phyloP scores from a whole-genome alignment of 371 early-diverging fungal species.

The Choanephora cucurbitarum region DNA sequence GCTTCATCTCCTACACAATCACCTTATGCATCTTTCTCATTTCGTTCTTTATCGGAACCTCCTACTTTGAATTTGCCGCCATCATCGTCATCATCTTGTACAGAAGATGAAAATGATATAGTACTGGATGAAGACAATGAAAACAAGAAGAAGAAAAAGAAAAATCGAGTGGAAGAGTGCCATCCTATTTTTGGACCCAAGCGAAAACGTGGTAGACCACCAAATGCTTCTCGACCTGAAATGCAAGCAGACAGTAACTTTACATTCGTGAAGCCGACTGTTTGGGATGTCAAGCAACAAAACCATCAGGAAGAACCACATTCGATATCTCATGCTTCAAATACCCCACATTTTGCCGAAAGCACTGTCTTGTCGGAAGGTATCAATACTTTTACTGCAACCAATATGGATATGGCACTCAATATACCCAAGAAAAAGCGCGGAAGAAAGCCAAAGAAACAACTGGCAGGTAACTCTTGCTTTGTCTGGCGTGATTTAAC shows the following conservation, averaged over 20 bases:
- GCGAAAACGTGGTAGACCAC: slow-evolving; percentile 49
- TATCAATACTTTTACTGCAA: slow-evolving; percentile 44
- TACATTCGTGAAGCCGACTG: slow-evolving; percentile 36
- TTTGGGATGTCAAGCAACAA: slow-evolving; percentile 34
- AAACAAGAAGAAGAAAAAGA: no score
- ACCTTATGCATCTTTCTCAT: slow-evolving; percentile 14
- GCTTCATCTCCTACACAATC: slow-evolving; percentile 16
- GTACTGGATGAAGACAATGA: slow-evolving; percentile 1
- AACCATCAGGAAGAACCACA: background rate
- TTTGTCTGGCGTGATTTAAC: slow-evolving; percentile 56
- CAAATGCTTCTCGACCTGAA: slow-evolving; percentile 38
- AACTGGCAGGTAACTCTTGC: slow-evolving; percentile 50
- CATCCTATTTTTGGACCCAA: slow-evolving; percentile 28
- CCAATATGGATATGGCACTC: slow-evolving; percentile 41
- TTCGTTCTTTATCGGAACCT: slow-evolving; percentile 38
- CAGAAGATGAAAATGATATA: slow-evolving; percentile 7
- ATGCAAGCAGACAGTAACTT: slow-evolving; percentile 21
- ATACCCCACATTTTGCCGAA: slow-evolving; percentile 2
- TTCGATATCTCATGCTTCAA: background rate
- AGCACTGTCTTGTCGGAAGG: slow-evolving; percentile 13
- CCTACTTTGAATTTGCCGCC: slow-evolving; percentile 22
- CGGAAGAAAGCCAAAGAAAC: slow-evolving; percentile 53
- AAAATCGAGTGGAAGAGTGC: slow-evolving; percentile 1
- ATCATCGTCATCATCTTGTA: background rate
- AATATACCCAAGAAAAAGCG: slow-evolving; percentile 54